Evolutionary conservation across 306 rosid species (phyloP).

Genomic region (apple (Malus domestica)): DNA sequence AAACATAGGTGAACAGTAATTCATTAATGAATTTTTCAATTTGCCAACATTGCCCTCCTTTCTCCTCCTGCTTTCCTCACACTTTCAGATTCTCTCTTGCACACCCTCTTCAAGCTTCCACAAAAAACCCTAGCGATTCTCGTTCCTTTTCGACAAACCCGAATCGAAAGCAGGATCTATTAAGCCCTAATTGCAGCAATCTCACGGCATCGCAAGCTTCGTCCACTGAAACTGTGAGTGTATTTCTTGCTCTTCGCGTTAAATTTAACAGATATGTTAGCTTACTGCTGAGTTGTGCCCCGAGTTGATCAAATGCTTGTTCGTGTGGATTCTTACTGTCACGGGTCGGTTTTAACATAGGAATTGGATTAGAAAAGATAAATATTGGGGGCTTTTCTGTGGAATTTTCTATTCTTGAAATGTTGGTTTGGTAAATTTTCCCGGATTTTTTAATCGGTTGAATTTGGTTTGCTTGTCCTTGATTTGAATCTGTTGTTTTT

Average conservation of each 20-base stretch:
- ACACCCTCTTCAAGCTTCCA: neutral
- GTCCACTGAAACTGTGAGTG: conserved; percentile 9
- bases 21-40: too few relatives aligned
- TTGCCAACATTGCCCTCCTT: too few relatives aligned
- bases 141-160: neutral
- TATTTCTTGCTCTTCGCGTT: neutral
- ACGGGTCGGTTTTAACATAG: neutral
- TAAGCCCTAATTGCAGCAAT: neutral
- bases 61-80: too few relatives aligned
- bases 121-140: conserved; percentile 20
- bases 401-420: neutral
- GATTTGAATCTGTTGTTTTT: neutral
- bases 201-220: neutral
- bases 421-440: neutral
- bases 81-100: too few relatives aligned
- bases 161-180: conserved; percentile 4
- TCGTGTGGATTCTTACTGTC: neutral
- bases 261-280: conserved; percentile 11
- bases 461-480: neutral
- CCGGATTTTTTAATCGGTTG: neutral
- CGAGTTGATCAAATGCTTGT: neutral
- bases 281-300: neutral
- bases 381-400: neutral
- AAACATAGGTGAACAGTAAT: too few relatives aligned
- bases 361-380: neutral